Percentiles rank a stretch among this genome's conserved stretches.
Conservation (phyloP, 1,139 yeast species). For the Sugiyamaella neomexicana region DNA sequence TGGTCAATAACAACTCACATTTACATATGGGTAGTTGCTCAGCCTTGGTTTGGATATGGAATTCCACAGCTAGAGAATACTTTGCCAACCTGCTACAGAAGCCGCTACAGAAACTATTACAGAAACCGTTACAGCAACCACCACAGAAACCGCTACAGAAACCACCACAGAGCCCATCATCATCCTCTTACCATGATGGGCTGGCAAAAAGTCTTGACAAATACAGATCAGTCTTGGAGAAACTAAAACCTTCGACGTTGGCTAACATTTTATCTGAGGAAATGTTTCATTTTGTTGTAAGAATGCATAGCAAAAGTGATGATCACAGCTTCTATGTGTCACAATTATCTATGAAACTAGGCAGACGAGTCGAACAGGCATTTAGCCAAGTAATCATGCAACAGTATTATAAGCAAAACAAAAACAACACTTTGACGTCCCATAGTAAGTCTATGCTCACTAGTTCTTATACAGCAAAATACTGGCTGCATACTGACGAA, state of each 20-base stretch:
- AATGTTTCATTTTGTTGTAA: constrained; percentile 7
- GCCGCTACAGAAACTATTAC: too few relatives aligned
- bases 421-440: background rate
- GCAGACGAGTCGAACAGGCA: constrained; percentile 11
- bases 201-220: background rate
- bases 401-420: background rate
- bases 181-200: too few relatives aligned
- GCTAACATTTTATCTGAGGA: constrained; percentile 11
- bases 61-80: constrained; percentile 57
- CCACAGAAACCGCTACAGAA: too few relatives aligned
- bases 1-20: constrained; percentile 53
- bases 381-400: constrained; percentile 3
- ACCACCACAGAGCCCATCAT: too few relatives aligned
- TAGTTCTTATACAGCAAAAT: constrained; percentile 15
- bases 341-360: constrained; percentile 9
- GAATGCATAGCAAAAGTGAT: background rate
- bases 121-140: too few relatives aligned
- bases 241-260: background rate
- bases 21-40: constrained; percentile 45
- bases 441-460: constrained; percentile 19
- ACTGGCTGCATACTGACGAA: constrained; percentile 38
- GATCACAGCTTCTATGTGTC: constrained; percentile 9
- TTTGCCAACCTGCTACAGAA: constrained; percentile 49
- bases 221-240: background rate
- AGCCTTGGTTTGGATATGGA: constrained; percentile 32